Conservation (phyloP, 1,284 basidiomycete species). For the Rhodotorula sp. region DNA sequence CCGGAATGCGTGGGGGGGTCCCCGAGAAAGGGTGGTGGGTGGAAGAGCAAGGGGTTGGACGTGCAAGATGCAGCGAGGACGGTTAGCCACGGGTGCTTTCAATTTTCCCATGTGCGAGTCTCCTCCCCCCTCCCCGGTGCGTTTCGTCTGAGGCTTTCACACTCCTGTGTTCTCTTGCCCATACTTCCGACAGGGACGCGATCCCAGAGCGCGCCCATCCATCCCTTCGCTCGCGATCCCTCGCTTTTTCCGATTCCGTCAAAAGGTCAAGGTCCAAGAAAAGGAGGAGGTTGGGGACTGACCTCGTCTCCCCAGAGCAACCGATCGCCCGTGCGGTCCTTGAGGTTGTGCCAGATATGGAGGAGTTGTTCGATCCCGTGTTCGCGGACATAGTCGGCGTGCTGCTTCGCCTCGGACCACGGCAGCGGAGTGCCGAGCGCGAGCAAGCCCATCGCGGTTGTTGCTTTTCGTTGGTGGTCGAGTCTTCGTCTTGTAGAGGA, state of each 20-base stretch:
- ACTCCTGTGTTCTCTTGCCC: too few relatives aligned
- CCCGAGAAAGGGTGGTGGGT: not conserved
- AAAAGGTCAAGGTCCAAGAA: not conserved
- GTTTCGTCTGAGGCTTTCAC: too few relatives aligned
- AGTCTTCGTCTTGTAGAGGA: not conserved
- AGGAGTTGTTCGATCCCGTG: slow-evolving; percentile 97
- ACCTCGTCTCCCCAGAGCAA: slow-evolving; percentile 99
- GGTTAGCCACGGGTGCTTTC: not conserved
- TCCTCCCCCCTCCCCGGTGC: not conserved
- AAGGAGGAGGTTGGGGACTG: slow-evolving; percentile 7
- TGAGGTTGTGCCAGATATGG: slow-evolving; percentile 85
- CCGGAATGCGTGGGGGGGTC: not conserved
- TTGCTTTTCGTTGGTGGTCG: not conserved
- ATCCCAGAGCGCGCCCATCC: not conserved
- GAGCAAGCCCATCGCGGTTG: slow-evolving; percentile 76
- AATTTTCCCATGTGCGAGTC: not conserved
- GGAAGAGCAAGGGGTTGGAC: not conserved
- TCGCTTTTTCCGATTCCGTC: not conserved
- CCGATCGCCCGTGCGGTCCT: slow-evolving; percentile 87
- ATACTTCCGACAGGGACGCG: not conserved
- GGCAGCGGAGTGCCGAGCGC: slow-evolving; percentile 89
- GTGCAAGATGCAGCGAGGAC: too few relatives aligned
- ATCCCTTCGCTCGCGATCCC: not conserved
- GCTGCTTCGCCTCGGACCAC: slow-evolving; percentile 86
- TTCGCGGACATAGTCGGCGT: slow-evolving; percentile 83